A percentile compares a stretch with the other conserved stretches of the same genome.
Evolutionary conservation across 257 asterid genomes (phyloP).

Genomic region (Verbascum thapsus): DNA sequence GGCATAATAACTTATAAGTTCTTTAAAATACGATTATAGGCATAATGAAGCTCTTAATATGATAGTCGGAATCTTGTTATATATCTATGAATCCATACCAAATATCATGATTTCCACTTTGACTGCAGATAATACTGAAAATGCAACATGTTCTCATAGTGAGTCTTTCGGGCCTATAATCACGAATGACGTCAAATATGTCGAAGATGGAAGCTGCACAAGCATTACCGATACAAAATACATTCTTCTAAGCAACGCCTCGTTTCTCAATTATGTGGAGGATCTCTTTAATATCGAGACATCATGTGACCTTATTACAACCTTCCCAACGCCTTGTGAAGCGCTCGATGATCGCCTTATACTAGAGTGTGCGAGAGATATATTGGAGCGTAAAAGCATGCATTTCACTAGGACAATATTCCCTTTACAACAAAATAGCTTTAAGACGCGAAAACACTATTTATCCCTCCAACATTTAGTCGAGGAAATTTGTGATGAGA

Average conservation of each 20-base stretch:
- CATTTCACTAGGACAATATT: conserved; percentile 1
- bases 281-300: conserved; percentile 34
- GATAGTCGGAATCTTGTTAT: no score
- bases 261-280: conserved; percentile 38
- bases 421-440: conserved; percentile 28
- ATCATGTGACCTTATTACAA: conserved; percentile 19
- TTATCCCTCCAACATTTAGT: conserved; percentile 38
- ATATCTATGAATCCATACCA: not conserved
- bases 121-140: conserved; percentile 43
- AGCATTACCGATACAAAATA: conserved; percentile 28
- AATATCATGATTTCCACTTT: conserved; percentile 16
- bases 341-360: conserved; percentile 28
- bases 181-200: conserved; percentile 16
- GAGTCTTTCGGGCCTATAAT: conserved; percentile 28
- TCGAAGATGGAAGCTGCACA: conserved; percentile 26
- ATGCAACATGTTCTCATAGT: conserved; percentile 25
- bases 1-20: no score
- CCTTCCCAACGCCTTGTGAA: conserved; percentile 27
- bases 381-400: conserved; percentile 43
- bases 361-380: conserved; percentile 49
- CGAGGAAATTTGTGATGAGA: conserved; percentile 41
- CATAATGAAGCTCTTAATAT: no score
- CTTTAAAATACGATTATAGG: no score
- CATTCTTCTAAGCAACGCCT: conserved; percentile 45
- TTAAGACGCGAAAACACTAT: conserved; percentile 26